A percentile compares a stretch with the other conserved stretches of the same genome.
Conservation (phyloP, 148 eudicot genomes). For the Amaranthus cruentus region DNA sequence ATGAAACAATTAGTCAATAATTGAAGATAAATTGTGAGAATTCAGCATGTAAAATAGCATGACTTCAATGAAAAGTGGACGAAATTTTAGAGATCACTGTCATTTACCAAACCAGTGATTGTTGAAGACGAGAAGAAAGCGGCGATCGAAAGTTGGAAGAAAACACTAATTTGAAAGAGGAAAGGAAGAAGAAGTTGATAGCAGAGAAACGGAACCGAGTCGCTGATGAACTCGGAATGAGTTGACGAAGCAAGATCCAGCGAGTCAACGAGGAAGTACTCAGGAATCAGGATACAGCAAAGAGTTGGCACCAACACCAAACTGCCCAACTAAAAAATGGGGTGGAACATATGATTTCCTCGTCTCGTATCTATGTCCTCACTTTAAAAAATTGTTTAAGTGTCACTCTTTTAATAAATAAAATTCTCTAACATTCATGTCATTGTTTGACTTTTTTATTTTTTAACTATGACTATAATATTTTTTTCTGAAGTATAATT, state of each 20-base stretch:
- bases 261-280: not conserved
- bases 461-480: too few relatives aligned
- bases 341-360: too few relatives aligned
- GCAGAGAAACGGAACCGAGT: not conserved
- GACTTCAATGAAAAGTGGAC: not conserved
- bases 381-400: too few relatives aligned
- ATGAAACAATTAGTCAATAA: not conserved
- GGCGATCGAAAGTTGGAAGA: not conserved
- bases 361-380: too few relatives aligned
- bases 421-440: too few relatives aligned
- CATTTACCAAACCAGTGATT: constrained; percentile 5
- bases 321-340: too few relatives aligned
- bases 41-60: not conserved
- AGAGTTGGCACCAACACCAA: too few relatives aligned
- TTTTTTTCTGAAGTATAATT: too few relatives aligned
- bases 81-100: not conserved
- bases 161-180: too few relatives aligned
- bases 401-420: too few relatives aligned
- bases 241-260: constrained; percentile 9
- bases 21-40: not conserved
- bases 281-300: too few relatives aligned
- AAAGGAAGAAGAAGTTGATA: not conserved
- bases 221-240: not conserved
- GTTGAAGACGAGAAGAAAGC: not conserved
- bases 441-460: too few relatives aligned